Evolutionary conservation across 257 asterid species (phyloP), one percentile per base, ranked within the genome.

Genomic region (Lycium barbarum): DNA sequence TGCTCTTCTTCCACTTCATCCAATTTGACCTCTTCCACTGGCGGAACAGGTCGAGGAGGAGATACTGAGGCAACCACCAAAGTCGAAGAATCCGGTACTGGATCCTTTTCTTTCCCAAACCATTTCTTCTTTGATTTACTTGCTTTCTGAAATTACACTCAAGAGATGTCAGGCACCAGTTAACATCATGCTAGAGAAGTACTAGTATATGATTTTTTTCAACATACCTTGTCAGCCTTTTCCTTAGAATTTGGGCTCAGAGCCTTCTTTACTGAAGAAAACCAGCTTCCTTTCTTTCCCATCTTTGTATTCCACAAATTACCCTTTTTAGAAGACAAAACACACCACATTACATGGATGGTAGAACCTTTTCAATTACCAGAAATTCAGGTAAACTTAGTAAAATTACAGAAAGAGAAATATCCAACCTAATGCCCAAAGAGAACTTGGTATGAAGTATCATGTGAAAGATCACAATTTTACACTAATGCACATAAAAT

Each of bases 201-300:
- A 76, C 20, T 0, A 22, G 3, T 18, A 20, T 66, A 22, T 20
- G n/a, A 22, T 36, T 65, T 36, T 71, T 73, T 85, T 51, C 47
- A 65, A 86, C 80, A 74, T 3, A 93, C 94, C 94, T 91, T 88
- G 81, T 87, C 82, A 76, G 87, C 91, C 88, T 90, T 91, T 66
- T 47, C 89, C 90, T 92, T 92, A 26, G 93, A 89, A 83, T 89
- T 88, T 26, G 98, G 95, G 88, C 94, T 93, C 80, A 96, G 89
- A 85, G 91, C 99, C 91, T 93, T 94, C 91, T 93, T 96, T 47
- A 96, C 92, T 2, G 98, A 92, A 79, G 97, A 92, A 83, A 96
- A 90, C 99, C 99, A 96, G 89, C 90, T 90, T 88, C 97, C 93
- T 90, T 93, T 94, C 93, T 89, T 92, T 70, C 94, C 97, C 98